phyloP scores from a whole-genome alignment of 306 rosid genomes.

The Carpinus fangiana region DNA sequence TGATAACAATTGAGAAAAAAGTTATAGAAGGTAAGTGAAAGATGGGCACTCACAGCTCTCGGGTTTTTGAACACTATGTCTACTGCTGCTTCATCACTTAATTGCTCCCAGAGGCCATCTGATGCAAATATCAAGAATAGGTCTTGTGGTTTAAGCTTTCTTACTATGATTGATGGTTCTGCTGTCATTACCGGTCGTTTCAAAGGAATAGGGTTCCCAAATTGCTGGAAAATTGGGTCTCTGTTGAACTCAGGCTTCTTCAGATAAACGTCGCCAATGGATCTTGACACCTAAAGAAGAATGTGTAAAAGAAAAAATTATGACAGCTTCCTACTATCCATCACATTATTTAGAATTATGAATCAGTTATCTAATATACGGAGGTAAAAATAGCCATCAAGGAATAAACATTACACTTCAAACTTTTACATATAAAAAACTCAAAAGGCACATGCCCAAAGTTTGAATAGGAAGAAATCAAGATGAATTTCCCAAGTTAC shows the following conservation, averaged over 20 bases:
- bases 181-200: slow-evolving; percentile 89
- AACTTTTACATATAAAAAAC: neutral
- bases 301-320: neutral
- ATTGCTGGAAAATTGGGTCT: slow-evolving; percentile 75
- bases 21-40: neutral
- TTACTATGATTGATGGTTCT: slow-evolving; percentile 74
- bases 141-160: slow-evolving; percentile 74
- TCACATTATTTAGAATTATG: slow-evolving; percentile 10
- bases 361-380: neutral
- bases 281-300: slow-evolving; percentile 79
- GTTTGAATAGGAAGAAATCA: neutral
- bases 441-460: neutral
- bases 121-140: slow-evolving; percentile 92
- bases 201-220: slow-evolving; percentile 66
- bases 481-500: neutral
- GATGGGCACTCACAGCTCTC: slow-evolving; percentile 71
- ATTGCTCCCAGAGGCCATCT: slow-evolving; percentile 98
- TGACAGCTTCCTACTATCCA: slow-evolving; percentile 21
- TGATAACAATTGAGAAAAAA: neutral
- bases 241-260: slow-evolving; percentile 81
- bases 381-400: neutral
- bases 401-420: neutral
- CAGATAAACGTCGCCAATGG: slow-evolving; percentile 88
- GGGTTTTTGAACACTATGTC: slow-evolving; percentile 83
- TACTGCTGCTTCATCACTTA: slow-evolving; percentile 83